Evolutionary conservation across 2,329 filamentous ascomycete species (phyloP).

Genomic region (Colletotrichum sp.): DNA sequence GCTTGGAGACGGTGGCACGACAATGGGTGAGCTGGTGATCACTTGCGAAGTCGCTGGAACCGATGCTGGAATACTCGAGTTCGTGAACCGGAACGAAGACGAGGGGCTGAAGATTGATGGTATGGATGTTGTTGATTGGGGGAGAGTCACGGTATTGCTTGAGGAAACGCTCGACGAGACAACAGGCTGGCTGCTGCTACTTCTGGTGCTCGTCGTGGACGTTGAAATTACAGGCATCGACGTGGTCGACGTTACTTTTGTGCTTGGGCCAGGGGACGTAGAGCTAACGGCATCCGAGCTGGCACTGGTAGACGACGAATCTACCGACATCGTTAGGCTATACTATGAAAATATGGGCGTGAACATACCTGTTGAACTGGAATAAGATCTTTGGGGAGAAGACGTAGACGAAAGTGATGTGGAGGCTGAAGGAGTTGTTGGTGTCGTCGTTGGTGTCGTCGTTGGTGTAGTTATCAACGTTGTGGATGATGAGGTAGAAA

Average conservation of each 20-base stretch:
- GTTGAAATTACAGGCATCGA: neutral
- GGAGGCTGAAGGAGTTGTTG: neutral
- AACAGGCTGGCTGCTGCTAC: neutral
- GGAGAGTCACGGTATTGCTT: neutral
- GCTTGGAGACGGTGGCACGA: neutral
- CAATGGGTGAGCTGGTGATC: neutral
- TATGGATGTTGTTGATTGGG: neutral
- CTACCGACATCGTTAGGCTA: neutral
- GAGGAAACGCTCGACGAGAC: neutral
- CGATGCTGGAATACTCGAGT: neutral
- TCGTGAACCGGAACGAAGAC: neutral
- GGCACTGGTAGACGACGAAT: neutral
- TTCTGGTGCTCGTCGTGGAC: neutral
- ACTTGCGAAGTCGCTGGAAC: neutral
- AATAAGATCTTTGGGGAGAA: neutral
- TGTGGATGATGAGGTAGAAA: too few relatives aligned
- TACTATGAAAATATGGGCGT: rapidly evolving
- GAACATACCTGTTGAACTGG: neutral
- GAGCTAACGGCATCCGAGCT: neutral
- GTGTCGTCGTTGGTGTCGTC: too few relatives aligned
- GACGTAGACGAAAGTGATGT: neutral
- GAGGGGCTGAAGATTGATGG: neutral
- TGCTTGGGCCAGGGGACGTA: neutral
- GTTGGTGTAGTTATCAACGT: too few relatives aligned
- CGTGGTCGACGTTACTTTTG: too few relatives aligned